Evolutionary conservation across 371 early-diverging fungal genomes (phyloP), one percentile per base, ranked within the genome.

Genomic region (Funneliformis caledonium): DNA sequence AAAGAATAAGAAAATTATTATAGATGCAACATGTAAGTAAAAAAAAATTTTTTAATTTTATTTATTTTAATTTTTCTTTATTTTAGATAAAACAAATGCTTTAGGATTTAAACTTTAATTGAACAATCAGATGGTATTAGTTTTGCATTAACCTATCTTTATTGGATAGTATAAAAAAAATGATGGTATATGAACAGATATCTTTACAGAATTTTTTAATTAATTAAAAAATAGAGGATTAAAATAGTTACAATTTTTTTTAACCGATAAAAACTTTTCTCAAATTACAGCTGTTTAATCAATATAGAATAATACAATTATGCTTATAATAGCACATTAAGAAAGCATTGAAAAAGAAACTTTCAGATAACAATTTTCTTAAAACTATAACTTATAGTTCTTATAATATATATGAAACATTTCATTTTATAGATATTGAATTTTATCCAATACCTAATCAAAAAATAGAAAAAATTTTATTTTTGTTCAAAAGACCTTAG

Each of bases 401-500:
- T 1, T 19, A 37, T 47, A 14, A 10, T 4, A 47, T 7, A 9
- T 4, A 64, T 33, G 11, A 64, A 64, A 9, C 2, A 64, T 64
- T 22, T 26, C 0, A 64, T 11, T 64, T 64, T 26, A 64, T 64
- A 12, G 9, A 64, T 22, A 64, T 64, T 33, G 64, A 64, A 33
- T 64, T 64, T 62, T 62, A 62, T 22, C 22, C n/a, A 62, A n/a
- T 26, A n/a, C 10, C 9, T 9, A 62, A 26, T 62, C n/a, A n/a
- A n/a, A n/a, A 62, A 43, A 16, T 10, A 70, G 42, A 42, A 22
- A 70, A 43, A 48, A 70, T 37, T 47, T 7, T 19, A n/a, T 12
- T 72, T 72, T 72, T 72, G 48, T 72, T 22, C 48, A 72, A 72
- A 50, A 50, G 43, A 72, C 9, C 48, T 72, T 50, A 45, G n/a